Conservation (phyloP, 2,329 filamentous ascomycete species). For the Clonostachys rosea region DNA sequence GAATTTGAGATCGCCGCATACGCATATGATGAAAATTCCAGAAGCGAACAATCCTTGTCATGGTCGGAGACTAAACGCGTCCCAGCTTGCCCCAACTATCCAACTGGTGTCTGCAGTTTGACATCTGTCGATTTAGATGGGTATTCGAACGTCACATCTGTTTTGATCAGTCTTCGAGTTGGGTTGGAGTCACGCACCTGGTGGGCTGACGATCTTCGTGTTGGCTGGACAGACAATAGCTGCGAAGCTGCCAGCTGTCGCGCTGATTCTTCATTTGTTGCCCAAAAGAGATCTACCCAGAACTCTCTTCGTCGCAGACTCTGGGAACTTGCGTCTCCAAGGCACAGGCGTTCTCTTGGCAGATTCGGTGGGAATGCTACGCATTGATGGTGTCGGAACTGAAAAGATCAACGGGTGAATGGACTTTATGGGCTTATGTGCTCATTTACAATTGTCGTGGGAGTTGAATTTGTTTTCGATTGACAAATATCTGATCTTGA, state of each 20-base stretch:
- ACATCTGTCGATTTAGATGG: conserved; percentile 27
- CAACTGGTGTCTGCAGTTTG: conserved; percentile 23
- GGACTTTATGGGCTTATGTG: background rate
- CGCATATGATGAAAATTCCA: conserved; percentile 21
- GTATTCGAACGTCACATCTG: conserved; percentile 30
- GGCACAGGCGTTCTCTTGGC: no score
- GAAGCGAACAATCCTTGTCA: conserved; percentile 26
- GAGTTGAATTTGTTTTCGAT: conserved; percentile 6
- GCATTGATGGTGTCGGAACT: no score
- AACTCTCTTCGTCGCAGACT: conserved; percentile 21
- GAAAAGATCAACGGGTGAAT: background rate
- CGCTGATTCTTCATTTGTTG: conserved; percentile 13
- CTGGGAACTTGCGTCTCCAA: conserved; percentile 12
- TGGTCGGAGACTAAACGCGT: conserved; percentile 32
- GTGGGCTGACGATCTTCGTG: conserved; percentile 34
- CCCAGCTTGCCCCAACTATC: conserved; percentile 27
- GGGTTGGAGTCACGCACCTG: conserved; percentile 28
- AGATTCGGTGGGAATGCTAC: no score
- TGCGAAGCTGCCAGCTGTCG: conserved; percentile 31
- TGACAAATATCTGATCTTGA: conserved; percentile 20
- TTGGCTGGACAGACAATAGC: conserved; percentile 34
- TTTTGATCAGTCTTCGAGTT: conserved; percentile 29
- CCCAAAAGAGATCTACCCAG: conserved; percentile 21
- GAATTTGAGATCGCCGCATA: conserved; percentile 36
- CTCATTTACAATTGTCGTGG: background rate